Evolutionary conservation across 2,329 filamentous ascomycete genomes (phyloP), one percentile per base, ranked within the genome.

Genomic region (Fusarium torulosum): DNA sequence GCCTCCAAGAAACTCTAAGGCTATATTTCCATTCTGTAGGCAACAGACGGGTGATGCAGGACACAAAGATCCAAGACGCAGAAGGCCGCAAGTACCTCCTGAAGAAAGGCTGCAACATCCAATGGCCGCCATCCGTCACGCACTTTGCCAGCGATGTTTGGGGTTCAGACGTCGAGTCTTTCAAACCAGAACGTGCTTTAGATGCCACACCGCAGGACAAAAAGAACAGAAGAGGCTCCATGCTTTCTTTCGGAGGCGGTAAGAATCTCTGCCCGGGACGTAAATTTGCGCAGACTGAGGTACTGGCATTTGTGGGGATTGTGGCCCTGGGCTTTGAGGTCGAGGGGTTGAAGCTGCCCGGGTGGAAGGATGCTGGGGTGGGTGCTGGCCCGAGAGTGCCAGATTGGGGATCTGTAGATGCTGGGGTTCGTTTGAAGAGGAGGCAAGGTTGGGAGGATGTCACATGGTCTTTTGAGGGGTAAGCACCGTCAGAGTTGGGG

Each of bases 1-100:
- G 76, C 9, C 83, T 79, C 63, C 79, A 79, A 43, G 84, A 86
- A 67, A 76, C 75, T 1, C 70, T 84, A 31, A 79, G 83, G 17
- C 42, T 82, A 2, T 75, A 75, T 38, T 75, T 79, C 11, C 77
- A 78, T 8, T 72, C 76, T 17, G 69, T 78, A 4, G 78, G 78
- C 8, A 79, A 76, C 19, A 78, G 83, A 20, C 68, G 75, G 6
- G 79, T 83, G 4, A 70, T 77, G 43, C 65, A 75, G 21, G 82
- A 84, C 46, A 82, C 79, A 2, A 69, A 54, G 8, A 51, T 78
- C 17, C 56, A 70, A 7, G 73, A 77, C 46, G n/a, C 43, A 2
- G 41, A 70, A 2, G 71, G 69, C 6, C 58, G 58, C 3, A 52
- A 69, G 29, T 75, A 75, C 46, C 55, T 76, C 2, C 53, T 77